Evolutionary conservation across 2,329 filamentous ascomycete genomes (phyloP).

Genomic region (Alternaria sp.): DNA sequence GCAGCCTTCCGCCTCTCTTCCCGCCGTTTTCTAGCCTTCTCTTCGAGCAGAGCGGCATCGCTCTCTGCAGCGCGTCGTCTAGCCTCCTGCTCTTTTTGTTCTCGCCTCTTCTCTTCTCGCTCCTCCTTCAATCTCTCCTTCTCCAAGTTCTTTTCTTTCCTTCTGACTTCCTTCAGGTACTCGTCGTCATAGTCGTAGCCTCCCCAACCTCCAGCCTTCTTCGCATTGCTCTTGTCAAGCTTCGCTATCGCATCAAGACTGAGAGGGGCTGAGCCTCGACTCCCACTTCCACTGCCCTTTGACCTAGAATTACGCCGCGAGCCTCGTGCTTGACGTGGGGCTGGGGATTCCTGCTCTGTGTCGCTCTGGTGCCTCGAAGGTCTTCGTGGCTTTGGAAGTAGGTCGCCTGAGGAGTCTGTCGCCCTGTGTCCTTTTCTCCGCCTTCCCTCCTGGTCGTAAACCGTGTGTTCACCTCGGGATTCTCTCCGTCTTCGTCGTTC

Average conservation of each 20-base stretch:
- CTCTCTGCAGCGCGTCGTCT: conserved; percentile 31
- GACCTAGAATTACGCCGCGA: conserved; percentile 33
- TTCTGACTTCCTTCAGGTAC: conserved; percentile 48
- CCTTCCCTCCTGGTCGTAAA: conserved; percentile 39
- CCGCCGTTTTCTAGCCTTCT: conserved; percentile 35
- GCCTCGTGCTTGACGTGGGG: conserved; percentile 31
- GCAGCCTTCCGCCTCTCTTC: conserved; percentile 45
- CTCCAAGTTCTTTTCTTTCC: conserved; percentile 47
- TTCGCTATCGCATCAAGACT: conserved; percentile 70
- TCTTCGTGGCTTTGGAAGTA: conserved; percentile 39
- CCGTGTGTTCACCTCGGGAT: conserved; percentile 25
- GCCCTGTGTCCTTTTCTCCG: conserved; percentile 48
- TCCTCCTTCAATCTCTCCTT: conserved; percentile 46
- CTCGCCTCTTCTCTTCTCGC: conserved; percentile 50
- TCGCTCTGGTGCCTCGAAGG: conserved; percentile 39
- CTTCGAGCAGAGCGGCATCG: conserved; percentile 32
- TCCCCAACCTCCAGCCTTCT: conserved; percentile 54
- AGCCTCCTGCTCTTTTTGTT: conserved; percentile 47
- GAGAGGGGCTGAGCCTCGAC: conserved; percentile 45
- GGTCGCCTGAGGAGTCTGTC: conserved; percentile 51
- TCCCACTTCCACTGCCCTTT: conserved; percentile 42
- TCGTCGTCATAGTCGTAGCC: conserved; percentile 53
- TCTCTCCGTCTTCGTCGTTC: conserved; percentile 32
- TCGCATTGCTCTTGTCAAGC: conserved; percentile 69
- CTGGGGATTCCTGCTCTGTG: conserved; percentile 39